Base-by-base conservation (phyloP, 352 stramenopile species). In the Phytopythium mirpurense region DNA sequence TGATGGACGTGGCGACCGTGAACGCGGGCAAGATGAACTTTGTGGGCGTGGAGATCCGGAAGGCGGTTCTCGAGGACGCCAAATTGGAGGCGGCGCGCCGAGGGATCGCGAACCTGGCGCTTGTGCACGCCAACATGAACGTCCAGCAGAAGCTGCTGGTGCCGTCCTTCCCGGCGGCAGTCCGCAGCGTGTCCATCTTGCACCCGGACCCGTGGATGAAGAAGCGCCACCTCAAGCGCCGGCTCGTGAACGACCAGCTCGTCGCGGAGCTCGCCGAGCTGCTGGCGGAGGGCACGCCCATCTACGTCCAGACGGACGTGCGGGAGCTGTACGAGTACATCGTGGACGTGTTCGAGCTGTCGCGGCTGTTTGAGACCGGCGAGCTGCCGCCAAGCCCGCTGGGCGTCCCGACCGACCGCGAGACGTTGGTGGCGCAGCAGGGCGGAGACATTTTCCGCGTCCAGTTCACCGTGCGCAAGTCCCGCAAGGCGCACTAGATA, bases 131-230 rank as follows among this genome's bases (percentile, higher is more conserved):
- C 37, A 95, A 92, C 63, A 92, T 95, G 74, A 95, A 93, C 60
- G 59, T 89, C 42, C 85, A 95, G 44, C 74, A 88, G 57, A 31
- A 48, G 4, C 63, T 62, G 40, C 52, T 95, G 56, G 46, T 95
- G 46, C 63, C 69, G 31, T 85, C 78, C 24, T 51, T 95, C 34
- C 76, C 81, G 7, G 68, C 56, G 11, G 60, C 58, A 0, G 60
- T 91, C 38, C 52, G 57, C 27, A 93, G 85, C 57, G 82, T 95
- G 3, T 95, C 85, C 41, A 95, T 95, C 56, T 91, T 93, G 58
- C 83, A 95, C 55, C 85, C 85, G 24, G 85, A 95, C 29, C 85
- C 85, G 62, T 95, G 85, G 85, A 89, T 93, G 74, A 95, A 95
- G 64, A 95, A 93, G 55, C 71, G 75, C 53, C 85, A 95, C 63